These are phyloP conservation scores for Colletotrichum musae DNA, from an alignment of 2,329 filamentous ascomycete genomes.

Conservation along the genomic window DNA sequence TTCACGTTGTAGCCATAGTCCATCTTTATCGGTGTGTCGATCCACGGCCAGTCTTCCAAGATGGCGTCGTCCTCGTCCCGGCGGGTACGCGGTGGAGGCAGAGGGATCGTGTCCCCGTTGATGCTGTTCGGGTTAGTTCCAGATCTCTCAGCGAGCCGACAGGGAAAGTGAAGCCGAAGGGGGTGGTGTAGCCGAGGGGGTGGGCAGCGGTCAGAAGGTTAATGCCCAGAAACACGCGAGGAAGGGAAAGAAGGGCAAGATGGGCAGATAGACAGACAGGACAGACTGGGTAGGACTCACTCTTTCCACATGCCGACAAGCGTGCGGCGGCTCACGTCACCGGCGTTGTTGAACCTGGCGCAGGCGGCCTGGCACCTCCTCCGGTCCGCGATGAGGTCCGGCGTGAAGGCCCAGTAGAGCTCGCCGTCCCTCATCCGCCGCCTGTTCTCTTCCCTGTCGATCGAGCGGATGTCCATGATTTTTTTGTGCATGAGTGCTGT, in stretches of 20 bases:
- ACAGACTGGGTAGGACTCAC: slow-evolving; percentile 61
- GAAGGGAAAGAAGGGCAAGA: not conserved
- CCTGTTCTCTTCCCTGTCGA: slow-evolving; percentile 63
- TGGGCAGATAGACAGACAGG: slow-evolving; percentile 38
- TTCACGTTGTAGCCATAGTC: slow-evolving; percentile 86
- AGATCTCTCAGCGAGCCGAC: not conserved
- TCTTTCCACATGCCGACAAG: slow-evolving; percentile 79
- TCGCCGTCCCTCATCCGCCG: slow-evolving; percentile 76
- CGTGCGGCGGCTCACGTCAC: slow-evolving; percentile 71
- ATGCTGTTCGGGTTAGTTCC: slow-evolving; percentile 63
- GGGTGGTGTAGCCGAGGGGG: not conserved
- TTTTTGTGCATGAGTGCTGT: slow-evolving; percentile 25
- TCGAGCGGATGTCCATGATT: slow-evolving; percentile 39
- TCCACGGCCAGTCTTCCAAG: slow-evolving; percentile 76
- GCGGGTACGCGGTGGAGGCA: slow-evolving; percentile 72
- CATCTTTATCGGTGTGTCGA: slow-evolving; percentile 77
- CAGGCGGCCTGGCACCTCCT: slow-evolving; percentile 74
- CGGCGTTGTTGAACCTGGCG: slow-evolving; percentile 74
- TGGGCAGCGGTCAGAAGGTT: not conserved
- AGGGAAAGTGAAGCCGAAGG: not conserved
- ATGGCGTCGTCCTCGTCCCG: slow-evolving; percentile 75
- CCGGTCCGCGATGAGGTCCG: slow-evolving; percentile 75
- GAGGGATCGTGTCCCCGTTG: slow-evolving; percentile 70
- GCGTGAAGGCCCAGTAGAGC: slow-evolving; percentile 81
- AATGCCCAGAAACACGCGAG: slow-evolving; percentile 3